Conservation (phyloP, 352 stramenopile species). For the Blastocystis sp. region DNA sequence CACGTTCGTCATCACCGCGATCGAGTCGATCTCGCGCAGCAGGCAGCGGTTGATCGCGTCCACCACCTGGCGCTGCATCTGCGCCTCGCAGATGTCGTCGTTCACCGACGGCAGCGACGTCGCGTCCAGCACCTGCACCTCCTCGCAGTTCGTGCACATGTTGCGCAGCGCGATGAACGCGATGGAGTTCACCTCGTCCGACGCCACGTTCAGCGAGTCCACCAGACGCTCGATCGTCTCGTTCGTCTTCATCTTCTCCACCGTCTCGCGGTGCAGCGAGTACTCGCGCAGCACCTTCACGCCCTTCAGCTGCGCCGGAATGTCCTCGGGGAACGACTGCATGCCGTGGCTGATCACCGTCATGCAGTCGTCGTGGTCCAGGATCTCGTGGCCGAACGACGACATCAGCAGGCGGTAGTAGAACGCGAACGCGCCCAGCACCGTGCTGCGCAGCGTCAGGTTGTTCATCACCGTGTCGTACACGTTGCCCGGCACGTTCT, state of each 20-base stretch:
- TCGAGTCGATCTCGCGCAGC: slow-evolving; percentile 11
- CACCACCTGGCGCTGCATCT: slow-evolving; percentile 47
- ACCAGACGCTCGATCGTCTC: slow-evolving; percentile 40
- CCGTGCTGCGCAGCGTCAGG: slow-evolving; percentile 28
- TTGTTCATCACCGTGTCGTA: slow-evolving; percentile 52
- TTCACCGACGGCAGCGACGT: slow-evolving; percentile 64
- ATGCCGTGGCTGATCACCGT: slow-evolving; percentile 40
- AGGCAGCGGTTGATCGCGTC: slow-evolving; percentile 18
- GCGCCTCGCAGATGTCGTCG: slow-evolving; percentile 54
- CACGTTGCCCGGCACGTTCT: slow-evolving; percentile 38
- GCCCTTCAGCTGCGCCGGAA: slow-evolving; percentile 51
- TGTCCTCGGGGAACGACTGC: slow-evolving; percentile 12
- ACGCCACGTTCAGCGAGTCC: slow-evolving; percentile 47
- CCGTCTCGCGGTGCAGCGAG: slow-evolving; percentile 41
- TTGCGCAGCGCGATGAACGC: slow-evolving; percentile 68
- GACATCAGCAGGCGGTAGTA: slow-evolving; percentile 67
- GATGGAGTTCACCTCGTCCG: slow-evolving; percentile 51
- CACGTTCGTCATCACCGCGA: slow-evolving; percentile 51
- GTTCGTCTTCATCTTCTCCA: slow-evolving; percentile 55
- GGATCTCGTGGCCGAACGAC: slow-evolving; percentile 36
- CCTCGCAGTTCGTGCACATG: slow-evolving; percentile 69
- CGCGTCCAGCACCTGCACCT: slow-evolving; percentile 60
- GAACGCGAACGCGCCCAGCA: slow-evolving; percentile 64
- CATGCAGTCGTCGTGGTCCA: slow-evolving; percentile 65
- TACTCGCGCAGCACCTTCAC: slow-evolving; percentile 69